Evolutionary conservation across 2,329 filamentous ascomycete genomes (phyloP).

Genomic region (Epichloe festucae): DNA sequence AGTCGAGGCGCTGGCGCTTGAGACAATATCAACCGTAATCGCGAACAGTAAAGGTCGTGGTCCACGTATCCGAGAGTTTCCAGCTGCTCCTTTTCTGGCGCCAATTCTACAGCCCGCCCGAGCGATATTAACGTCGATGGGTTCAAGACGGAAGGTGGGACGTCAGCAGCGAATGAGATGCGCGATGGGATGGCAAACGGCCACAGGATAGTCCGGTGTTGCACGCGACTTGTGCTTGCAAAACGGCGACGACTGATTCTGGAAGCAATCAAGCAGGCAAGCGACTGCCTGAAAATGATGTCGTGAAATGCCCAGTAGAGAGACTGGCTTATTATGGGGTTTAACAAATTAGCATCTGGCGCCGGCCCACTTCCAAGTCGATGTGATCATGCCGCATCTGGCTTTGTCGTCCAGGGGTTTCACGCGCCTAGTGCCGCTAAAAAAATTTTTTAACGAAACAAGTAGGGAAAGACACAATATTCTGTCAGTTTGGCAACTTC

Average conservation of each 20-base stretch:
- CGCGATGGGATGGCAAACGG: not conserved
- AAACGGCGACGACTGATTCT: not conserved
- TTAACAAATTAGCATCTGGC: not conserved
- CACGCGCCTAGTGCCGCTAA: not conserved
- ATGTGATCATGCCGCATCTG: not conserved
- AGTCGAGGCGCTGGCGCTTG: not conserved
- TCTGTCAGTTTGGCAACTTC: no score
- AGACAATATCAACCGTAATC: not conserved
- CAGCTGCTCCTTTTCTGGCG: not conserved
- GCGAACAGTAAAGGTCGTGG: not conserved
- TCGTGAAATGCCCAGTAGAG: not conserved
- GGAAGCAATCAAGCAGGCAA: not conserved
- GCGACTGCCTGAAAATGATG: not conserved
- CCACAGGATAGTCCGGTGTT: not conserved
- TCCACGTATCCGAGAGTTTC: not conserved
- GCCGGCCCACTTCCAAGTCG: not conserved
- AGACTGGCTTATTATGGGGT: not conserved
- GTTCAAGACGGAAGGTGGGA: not conserved
- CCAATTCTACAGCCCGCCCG: not conserved
- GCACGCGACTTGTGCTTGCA: not conserved
- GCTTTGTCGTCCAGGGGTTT: not conserved
- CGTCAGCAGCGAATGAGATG: not conserved
- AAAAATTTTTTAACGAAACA: not conserved
- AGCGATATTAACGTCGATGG: not conserved
- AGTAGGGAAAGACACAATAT: no score